Evolutionary conservation across 1,284 basidiomycete genomes (phyloP).

Genomic region (Tilletia caries): DNA sequence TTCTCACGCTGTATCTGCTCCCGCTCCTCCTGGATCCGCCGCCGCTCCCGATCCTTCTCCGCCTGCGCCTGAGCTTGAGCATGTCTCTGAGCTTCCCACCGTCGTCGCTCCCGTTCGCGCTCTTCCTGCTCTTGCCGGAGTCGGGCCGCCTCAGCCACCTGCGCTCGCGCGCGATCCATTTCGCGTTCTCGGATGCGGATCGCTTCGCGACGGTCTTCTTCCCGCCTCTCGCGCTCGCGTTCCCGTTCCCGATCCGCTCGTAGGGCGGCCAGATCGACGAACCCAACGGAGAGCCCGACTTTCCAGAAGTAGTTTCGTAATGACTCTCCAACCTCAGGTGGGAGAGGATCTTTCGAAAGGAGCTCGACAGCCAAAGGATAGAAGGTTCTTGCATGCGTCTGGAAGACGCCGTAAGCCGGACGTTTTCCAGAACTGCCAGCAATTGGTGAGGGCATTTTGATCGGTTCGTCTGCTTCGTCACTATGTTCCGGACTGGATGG

Average conservation of each 20-base stretch:
- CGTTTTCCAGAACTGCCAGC: background rate
- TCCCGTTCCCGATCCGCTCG: constrained; percentile 7
- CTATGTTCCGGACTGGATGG: constrained; percentile 1
- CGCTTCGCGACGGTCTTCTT: constrained; percentile 4
- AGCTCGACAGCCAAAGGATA: constrained; percentile 50
- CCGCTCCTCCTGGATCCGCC: constrained; percentile 4
- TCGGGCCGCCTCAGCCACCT: background rate
- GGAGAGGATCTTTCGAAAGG: constrained; percentile 36
- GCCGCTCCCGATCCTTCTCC: constrained; percentile 1
- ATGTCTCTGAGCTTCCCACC: constrained; percentile 4
- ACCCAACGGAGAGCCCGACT: constrained; percentile 33
- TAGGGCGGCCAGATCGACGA: constrained; percentile 23
- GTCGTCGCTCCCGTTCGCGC: constrained; percentile 2
- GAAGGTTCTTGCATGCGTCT: constrained; percentile 37
- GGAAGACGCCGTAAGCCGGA: constrained; percentile 21
- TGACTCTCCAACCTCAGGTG: constrained; percentile 29
- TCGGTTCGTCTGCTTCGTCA: constrained; percentile 13
- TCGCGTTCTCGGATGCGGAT: constrained; percentile 2
- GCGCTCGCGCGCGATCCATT: background rate
- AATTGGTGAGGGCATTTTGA: background rate
- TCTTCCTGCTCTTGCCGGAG: background rate
- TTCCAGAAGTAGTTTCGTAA: constrained; percentile 34
- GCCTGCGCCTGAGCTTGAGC: constrained; percentile 7
- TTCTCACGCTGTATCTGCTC: constrained; percentile 10
- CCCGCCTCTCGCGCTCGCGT: background rate